phyloP scores from a whole-genome alignment of 139 green algal genomes.

The Ettlia oleoabundans region DNA sequence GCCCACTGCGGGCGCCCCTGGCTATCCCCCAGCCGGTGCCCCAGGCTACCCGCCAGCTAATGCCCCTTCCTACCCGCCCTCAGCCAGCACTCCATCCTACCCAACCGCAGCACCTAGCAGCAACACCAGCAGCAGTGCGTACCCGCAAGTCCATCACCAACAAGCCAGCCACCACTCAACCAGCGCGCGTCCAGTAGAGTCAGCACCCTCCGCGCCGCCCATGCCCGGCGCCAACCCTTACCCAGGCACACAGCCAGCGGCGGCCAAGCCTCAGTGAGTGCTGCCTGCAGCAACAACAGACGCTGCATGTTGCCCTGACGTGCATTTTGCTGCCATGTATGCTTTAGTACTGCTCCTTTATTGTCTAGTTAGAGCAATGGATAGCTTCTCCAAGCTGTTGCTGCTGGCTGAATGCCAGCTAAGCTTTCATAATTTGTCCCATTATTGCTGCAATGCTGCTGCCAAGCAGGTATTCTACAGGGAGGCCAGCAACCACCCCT shows the following conservation, averaged over 20 bases:
- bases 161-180: not conserved
- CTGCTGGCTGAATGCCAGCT: too few relatives aligned
- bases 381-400: too few relatives aligned
- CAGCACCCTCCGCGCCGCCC: not conserved
- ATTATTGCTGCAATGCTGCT: not conserved
- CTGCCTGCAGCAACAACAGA: not conserved
- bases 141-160: not conserved
- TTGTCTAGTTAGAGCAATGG: too few relatives aligned
- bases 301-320: not conserved
- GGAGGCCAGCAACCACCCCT: too few relatives aligned
- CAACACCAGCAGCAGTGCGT: not conserved
- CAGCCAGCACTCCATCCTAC: not conserved
- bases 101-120: not conserved
- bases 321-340: not conserved
- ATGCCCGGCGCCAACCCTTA: not conserved
- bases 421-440: too few relatives aligned
- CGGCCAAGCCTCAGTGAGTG: not conserved
- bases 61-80: not conserved
- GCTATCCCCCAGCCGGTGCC: not conserved
- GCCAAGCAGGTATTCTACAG: not conserved
- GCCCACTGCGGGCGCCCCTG: not conserved
- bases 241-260: not conserved
- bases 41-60: slow-evolving; percentile 15
- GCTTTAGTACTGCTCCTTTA: too few relatives aligned
- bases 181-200: not conserved